These are phyloP conservation scores for Cyclotella baltica DNA, from an alignment of 108 stramenopile species.

Conservation along the genomic window DNA sequence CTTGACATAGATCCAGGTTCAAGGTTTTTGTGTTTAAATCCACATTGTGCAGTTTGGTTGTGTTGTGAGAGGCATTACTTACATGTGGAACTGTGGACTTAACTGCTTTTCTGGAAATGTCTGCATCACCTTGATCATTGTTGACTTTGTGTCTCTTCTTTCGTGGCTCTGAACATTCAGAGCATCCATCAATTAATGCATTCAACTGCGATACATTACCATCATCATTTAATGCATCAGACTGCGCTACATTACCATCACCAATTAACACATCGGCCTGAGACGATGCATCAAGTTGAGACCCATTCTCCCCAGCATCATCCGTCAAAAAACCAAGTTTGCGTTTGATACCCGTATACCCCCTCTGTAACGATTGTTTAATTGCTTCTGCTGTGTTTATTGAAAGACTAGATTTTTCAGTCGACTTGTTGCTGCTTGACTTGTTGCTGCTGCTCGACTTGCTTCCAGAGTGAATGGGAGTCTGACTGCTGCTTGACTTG, in stretches of 20 bases:
- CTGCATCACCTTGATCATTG: conserved; percentile 13
- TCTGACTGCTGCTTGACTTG: neutral
- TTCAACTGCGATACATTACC: too few relatives aligned
- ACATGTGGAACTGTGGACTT: conserved; percentile 45
- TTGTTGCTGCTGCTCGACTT: neutral
- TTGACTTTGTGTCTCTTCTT: neutral
- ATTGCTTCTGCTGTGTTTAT: conserved; percentile 32
- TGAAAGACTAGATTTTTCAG: conserved; percentile 9
- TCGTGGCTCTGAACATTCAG: neutral
- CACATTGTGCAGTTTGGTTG: conserved; percentile 53
- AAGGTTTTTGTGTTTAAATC: conserved; percentile 52
- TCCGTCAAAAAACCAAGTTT: conserved; percentile 30
- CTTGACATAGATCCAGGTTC: conserved; percentile 47
- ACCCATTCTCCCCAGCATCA: neutral
- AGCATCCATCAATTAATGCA: too few relatives aligned
- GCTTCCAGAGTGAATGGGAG: neutral
- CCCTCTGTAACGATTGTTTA: neutral
- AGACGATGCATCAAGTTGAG: neutral
- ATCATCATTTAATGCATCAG: too few relatives aligned
- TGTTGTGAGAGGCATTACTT: conserved; percentile 29
- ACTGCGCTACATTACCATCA: too few relatives aligned
- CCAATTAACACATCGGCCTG: too few relatives aligned
- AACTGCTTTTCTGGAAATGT: conserved; percentile 30
- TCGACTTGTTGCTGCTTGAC: conserved; percentile 7
- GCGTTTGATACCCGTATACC: conserved; percentile 32